Evolutionary conservation across 2,329 filamentous ascomycete genomes (phyloP), one percentile per base, ranked within the genome.

Genomic region (Colletotrichum melonis): DNA sequence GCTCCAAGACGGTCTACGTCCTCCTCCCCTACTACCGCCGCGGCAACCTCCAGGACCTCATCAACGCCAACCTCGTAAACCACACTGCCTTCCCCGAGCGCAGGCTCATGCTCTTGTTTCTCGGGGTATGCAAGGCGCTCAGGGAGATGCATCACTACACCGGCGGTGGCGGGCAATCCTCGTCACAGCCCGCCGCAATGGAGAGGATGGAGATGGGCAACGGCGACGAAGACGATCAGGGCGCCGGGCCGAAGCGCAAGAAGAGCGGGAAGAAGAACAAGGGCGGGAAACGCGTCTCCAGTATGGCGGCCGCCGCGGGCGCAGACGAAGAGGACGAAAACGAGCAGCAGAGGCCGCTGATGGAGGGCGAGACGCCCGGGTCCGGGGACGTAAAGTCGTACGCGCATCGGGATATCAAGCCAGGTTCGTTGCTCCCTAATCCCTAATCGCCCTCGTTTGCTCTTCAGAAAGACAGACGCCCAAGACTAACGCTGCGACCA

Each of bases 51-150:
- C 97, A 99, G 85, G 97, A 99, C 84, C 93, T 97, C 81, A 98
- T 99, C 87, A 99, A 99, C 83, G 96, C 97, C 76, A 99, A 99
- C 84, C 87, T 98, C 67, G 96, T 99, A 83, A 98, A 98, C 83
- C 95, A 97, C 81, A 94, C 94, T 49, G 89, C 89, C 64, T 98
- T 99, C 79, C 95, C 96, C 1, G 96, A 98, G 85, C 90, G 92
- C 81, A 89, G 92, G 78, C 87, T 99, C 75, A 96, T 98, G 95
- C 87, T 92, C 72, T 84, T 99, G 73, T 98, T 99, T 82, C 86
- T 98, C 55, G 97, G 97, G 19, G 95, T 99, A 2, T 98, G 96
- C 82, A 91, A 92, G 78, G 97, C 95, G 56, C 85, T 99, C 73
- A 92, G 93, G 80, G 91, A 92, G 46, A 98, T 99, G 95, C 97